These are phyloP conservation scores for Umbilicus rupestris DNA, from an alignment of 164 flowering plant genomes.

Conservation along the genomic window DNA sequence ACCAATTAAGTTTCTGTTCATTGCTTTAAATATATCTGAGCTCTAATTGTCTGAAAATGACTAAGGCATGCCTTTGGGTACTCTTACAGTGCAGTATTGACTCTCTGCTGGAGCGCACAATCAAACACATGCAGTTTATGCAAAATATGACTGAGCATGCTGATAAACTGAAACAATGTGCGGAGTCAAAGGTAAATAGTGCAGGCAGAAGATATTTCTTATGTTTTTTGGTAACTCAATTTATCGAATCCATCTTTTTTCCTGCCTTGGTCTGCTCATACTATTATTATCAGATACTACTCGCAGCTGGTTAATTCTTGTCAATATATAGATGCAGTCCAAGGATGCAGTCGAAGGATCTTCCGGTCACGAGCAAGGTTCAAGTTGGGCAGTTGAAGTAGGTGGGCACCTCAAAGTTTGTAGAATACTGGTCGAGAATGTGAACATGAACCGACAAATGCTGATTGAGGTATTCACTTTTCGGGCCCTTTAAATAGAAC, in stretches of 20 bases:
- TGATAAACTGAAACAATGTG: conserved; percentile 47
- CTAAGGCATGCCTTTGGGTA: conserved; percentile 13
- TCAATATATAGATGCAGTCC: conserved; percentile 34
- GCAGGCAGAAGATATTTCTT: not conserved
- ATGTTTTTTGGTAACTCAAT: not conserved
- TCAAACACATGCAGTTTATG: conserved; percentile 75
- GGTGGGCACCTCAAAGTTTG: conserved; percentile 54
- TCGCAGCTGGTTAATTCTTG: not conserved
- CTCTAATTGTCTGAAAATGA: not conserved
- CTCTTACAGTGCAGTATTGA: conserved; percentile 75
- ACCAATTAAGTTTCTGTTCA: not conserved
- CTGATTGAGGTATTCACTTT: conserved; percentile 51
- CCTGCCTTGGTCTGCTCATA: not conserved
- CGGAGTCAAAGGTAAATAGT: conserved; percentile 39
- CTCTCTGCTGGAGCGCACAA: conserved; percentile 70
- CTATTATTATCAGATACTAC: not conserved
- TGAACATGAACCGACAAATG: conserved; percentile 63
- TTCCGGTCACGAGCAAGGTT: conserved; percentile 43
- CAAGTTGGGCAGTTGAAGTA: conserved; percentile 84
- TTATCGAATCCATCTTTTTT: not conserved
- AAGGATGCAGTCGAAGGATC: conserved; percentile 32
- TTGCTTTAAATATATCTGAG: not conserved
- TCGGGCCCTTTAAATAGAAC: not conserved
- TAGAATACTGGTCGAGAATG: conserved; percentile 63
- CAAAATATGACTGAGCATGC: conserved; percentile 62